Conservation (phyloP, 192 early-diverging fungal species). For the Rhizoclosmatium sp. region DNA sequence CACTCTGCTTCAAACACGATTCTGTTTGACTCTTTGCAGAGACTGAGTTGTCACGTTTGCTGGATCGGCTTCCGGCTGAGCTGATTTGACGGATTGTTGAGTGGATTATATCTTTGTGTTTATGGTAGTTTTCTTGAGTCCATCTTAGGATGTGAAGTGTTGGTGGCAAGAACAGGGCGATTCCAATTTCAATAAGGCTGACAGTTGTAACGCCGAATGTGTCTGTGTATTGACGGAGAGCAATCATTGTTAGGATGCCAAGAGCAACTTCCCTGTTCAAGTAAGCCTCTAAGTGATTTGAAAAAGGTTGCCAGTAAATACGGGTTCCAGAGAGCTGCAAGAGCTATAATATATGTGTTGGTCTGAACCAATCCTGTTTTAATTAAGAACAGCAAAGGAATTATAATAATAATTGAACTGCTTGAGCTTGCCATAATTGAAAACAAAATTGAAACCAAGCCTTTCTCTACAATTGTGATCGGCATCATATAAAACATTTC, state of each 20-base stretch:
- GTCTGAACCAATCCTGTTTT: neutral
- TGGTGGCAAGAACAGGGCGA: neutral
- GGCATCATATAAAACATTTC: constrained; percentile 21
- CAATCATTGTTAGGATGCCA: constrained; percentile 22
- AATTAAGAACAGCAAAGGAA: neutral
- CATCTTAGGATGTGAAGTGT: neutral
- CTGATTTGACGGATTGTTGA: too few relatives aligned
- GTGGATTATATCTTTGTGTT: neutral
- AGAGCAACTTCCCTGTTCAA: neutral
- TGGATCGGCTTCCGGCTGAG: too few relatives aligned
- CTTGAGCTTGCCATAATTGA: neutral
- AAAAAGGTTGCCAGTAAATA: constrained; percentile 30
- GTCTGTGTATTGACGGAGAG: constrained; percentile 15
- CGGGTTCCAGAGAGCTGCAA: constrained; percentile 3
- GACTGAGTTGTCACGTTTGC: too few relatives aligned
- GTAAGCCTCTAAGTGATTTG: constrained; percentile 18
- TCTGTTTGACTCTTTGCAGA: too few relatives aligned
- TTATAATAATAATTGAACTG: neutral
- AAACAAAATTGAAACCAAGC: constrained; percentile 15
- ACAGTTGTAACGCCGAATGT: neutral
- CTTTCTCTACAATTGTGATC: constrained; percentile 21
- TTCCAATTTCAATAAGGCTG: neutral
- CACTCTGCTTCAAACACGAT: too few relatives aligned
- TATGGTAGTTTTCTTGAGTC: neutral
- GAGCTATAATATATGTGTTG: constrained; percentile 7